Evolutionary conservation across 805 yeast species (phyloP), one percentile per base, ranked within the genome.

Genomic region (Suhomyces sp.): DNA sequence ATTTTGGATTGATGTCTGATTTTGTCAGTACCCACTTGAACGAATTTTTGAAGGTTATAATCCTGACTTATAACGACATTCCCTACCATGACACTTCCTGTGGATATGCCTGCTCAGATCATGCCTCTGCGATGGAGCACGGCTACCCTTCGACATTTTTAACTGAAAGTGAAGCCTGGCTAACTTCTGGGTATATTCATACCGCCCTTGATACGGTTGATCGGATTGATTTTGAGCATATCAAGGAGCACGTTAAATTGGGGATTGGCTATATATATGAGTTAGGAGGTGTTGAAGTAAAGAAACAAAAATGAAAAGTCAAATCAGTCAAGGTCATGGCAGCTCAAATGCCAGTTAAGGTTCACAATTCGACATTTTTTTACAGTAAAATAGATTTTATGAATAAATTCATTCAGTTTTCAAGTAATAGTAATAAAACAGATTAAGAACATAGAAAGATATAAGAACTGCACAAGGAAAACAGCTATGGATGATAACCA

Each of bases 31-130:
- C 58, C 0, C 60, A 47, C 4, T 72, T 87, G 43, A 80, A 79
- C 32, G 62, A 70, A 8, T 87, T 80, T 51, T 56, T 87, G 39
- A 78, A 83, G 59, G 45, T 72, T 26, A 59, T 88, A 6, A 75
- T 88, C 33, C 69, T 71, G 16, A 54, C 65, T 7, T 88, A 88
- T 61, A 73, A 88, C 47, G 51, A 62, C 15, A 84, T 88, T 38
- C 82, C 85, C 3, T 82, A 76, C 51, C 76, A 71, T 24, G 93
- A 83, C 50, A 83, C 95, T 10, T 47, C 67, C 39, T 91, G 97
- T 63, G 96, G 96, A 1, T 88, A 88, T 53, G 93, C 95, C 0
- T 88, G 98, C 59, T 83, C 95, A 14, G 98, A 91, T 63, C 96
- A 88, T 59, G 83, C 93, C 4, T 79, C 95, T 28, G 96, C 96